phyloP scores from a whole-genome alignment of 225 moss, liverwort and hornwort species.

The Marchantia paleacea region DNA sequence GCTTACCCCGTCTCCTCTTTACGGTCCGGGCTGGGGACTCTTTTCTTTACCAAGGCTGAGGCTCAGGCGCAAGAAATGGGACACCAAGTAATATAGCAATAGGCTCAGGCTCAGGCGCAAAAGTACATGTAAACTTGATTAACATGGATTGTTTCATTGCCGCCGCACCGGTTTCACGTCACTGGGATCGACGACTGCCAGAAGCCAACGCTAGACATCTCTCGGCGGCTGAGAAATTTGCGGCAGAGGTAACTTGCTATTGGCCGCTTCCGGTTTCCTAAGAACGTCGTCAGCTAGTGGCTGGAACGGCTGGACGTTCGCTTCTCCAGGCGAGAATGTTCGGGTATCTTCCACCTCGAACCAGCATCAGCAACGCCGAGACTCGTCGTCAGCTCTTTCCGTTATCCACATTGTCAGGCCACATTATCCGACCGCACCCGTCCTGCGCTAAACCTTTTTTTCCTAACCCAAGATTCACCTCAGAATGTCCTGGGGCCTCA shows the following conservation, averaged over 20 bases:
- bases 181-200: no score
- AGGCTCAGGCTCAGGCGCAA: no score
- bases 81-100: no score
- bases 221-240: not conserved
- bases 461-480: not conserved
- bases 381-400: not conserved
- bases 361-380: no score
- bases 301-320: not conserved
- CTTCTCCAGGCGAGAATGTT: not conserved
- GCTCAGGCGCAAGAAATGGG: no score
- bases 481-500: no score
- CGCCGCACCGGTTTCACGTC: no score
- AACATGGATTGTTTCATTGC: no score
- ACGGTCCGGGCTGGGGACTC: not conserved
- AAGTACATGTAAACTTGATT: no score
- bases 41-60: no score
- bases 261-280: not conserved
- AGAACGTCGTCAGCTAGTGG: not conserved
- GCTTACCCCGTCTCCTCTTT: not conserved
- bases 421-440: not conserved
- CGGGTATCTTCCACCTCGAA: not conserved
- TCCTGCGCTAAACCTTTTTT: not conserved
- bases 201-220: no score
- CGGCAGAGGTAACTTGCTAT: not conserved
- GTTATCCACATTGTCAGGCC: not conserved